Evolutionary conservation across 1,284 basidiomycete species (phyloP), one percentile per base, ranked within the genome.

Genomic region (Pseudozyma thailandica): DNA sequence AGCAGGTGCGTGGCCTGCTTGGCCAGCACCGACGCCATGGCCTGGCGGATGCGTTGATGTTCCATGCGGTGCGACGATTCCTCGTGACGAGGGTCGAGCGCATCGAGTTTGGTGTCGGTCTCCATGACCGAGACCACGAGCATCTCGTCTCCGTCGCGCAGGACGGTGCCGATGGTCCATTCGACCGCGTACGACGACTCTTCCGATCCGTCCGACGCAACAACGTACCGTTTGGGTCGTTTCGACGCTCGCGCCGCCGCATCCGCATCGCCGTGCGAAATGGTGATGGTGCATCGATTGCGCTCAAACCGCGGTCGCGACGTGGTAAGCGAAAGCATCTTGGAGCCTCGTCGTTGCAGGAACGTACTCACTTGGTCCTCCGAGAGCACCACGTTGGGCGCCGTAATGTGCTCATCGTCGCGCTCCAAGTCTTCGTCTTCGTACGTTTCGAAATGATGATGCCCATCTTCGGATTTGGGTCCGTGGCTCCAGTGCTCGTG

Each of bases 41-140:
- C 91, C 87, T 95, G 93, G 44, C 94, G 91, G 90, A 95, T 93
- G 82, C 94, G 92, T 83, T 96, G 93, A 54, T 90, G 89, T 50
- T 91, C 87, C 53, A 94, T 82, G 79, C 93, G 93, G 6, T 86
- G 86, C 2, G 89, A 85, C 39, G 90, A 88, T 81, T 95, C 92
- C 23, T 88, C 79, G 33, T 66, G 60, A 27, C 59, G 51, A 6
- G 74, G 74, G 28, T 89, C 87, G 26, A 63, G 52, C 10, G 62
- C 58, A 37, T 79, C 76, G 30, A 76, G 55, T 42, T 95, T 97
- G 44, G 86, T 86, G 71, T 98, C 95, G 70, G 93, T 94, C 84
- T 98, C 95, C 68, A 92, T 90, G 5, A 98, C 91, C 1, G 90
- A 93, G 4, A 96, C 91, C 18, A 81, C 66, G 13, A 82, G 69